Percentiles rank a stretch among this genome's conserved stretches.
phyloP scores from a whole-genome alignment of 140 eudicot species.

The Eryngium alpinum region DNA sequence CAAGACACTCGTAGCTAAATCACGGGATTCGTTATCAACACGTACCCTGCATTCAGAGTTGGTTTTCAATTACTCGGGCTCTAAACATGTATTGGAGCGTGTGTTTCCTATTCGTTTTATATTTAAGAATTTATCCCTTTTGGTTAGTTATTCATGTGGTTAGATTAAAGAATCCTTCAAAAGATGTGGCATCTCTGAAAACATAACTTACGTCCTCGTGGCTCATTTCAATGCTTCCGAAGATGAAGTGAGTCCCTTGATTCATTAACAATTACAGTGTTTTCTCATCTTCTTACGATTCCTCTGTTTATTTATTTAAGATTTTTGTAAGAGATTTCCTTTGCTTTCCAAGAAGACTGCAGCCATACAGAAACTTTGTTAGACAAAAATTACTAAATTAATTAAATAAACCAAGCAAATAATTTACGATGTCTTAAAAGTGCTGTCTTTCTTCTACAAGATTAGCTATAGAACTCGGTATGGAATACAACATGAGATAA shows the following conservation, averaged over 20 bases:
- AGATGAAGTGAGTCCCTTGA: slow-evolving; percentile 56
- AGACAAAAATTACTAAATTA: too few species aligned
- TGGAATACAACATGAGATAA: too few species aligned
- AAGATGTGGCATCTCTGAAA: slow-evolving; percentile 83
- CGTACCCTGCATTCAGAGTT: slow-evolving; percentile 85
- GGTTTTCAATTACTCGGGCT: slow-evolving; percentile 91
- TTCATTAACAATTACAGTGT: background rate
- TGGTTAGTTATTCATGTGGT: background rate
- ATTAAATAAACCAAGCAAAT: too few species aligned
- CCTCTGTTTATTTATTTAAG: background rate
- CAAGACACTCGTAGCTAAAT: slow-evolving; percentile 64
- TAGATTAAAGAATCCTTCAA: slow-evolving; percentile 88
- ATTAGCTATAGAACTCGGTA: too few species aligned
- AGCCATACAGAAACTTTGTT: slow-evolving; percentile 49
- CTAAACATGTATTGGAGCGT: slow-evolving; percentile 57
- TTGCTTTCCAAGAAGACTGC: slow-evolving; percentile 32
- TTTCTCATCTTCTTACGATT: background rate
- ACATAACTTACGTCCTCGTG: slow-evolving; percentile 52
- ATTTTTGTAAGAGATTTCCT: background rate
- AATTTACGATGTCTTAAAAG: too few species aligned
- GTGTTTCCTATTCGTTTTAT: background rate
- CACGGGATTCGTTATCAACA: slow-evolving; percentile 69
- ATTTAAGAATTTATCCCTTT: background rate
- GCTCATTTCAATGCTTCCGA: slow-evolving; percentile 76
- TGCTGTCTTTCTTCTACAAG: too few species aligned